phyloP scores from a whole-genome alignment of 73 alveolate species.

The Paramecium biaurelia region DNA sequence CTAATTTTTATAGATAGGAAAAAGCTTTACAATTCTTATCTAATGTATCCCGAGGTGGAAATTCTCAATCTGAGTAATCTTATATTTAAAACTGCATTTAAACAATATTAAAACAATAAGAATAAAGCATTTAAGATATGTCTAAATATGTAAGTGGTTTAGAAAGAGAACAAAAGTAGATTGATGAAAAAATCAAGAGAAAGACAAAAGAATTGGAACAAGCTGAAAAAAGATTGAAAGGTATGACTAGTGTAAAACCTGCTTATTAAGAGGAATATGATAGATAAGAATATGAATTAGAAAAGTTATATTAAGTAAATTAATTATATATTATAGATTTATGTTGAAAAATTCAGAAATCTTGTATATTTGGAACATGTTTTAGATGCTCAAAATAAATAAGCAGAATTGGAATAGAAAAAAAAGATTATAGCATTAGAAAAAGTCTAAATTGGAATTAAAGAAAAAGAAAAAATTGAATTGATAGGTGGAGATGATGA shows the following conservation, averaged over 20 bases:
- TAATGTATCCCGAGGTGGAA: conserved; percentile 37
- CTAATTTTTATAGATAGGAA: not conserved
- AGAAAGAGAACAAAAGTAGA: conserved; percentile 24
- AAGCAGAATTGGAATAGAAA: conserved; percentile 59
- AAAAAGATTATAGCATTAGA: not conserved
- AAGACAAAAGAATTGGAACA: conserved; percentile 13
- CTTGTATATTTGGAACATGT: conserved; percentile 94
- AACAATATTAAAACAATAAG: conserved; percentile 34
- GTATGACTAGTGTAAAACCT: conserved; percentile 56
- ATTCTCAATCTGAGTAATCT: conserved; percentile 8
- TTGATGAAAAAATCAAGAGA: conserved; percentile 19
- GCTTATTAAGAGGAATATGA: conserved; percentile 59
- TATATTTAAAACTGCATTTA: conserved; percentile 21
- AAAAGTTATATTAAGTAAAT: conserved; percentile 76
- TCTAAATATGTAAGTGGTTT: conserved; percentile 43
- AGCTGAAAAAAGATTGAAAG: conserved; percentile 38
- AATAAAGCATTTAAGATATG: conserved; percentile 36
- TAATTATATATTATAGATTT: not conserved
- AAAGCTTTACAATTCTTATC: conserved; percentile 37
- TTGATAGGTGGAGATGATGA: conserved; percentile 43
- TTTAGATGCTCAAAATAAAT: conserved; percentile 80
- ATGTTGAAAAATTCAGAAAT: conserved; percentile 95
- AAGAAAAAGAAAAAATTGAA: not conserved
- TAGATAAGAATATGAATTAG: conserved; percentile 74
- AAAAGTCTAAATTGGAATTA: not conserved